phyloP scores from a whole-genome alignment of 805 yeast species.

The Diddensiella caesifluorescens region DNA sequence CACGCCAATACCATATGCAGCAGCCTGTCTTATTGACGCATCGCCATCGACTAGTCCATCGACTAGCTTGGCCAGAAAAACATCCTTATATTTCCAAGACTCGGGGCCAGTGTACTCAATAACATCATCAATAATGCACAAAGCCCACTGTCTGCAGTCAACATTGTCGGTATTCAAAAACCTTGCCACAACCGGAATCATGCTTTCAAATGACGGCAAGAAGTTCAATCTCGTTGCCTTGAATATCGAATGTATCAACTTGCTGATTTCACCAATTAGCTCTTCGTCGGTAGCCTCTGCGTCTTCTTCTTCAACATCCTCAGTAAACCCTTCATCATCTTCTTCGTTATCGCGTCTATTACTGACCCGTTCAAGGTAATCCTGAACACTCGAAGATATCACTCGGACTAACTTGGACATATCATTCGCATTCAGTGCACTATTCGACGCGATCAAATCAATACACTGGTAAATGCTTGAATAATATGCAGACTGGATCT shows the following conservation, averaged over 20 bases:
- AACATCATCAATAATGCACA: slow-evolving; percentile 74
- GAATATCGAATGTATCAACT: slow-evolving; percentile 65
- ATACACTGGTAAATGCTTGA: slow-evolving; percentile 62
- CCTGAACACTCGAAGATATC: slow-evolving; percentile 55
- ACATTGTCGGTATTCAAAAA: slow-evolving; percentile 61
- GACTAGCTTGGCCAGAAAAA: slow-evolving; percentile 59
- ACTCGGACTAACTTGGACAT: slow-evolving; percentile 54
- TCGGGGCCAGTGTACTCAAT: slow-evolving; percentile 73
- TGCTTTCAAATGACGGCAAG: slow-evolving; percentile 54
- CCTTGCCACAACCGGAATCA: slow-evolving; percentile 55
- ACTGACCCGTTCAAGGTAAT: slow-evolving; percentile 61
- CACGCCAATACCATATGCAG: slow-evolving; percentile 77
- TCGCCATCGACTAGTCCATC: slow-evolving; percentile 45
- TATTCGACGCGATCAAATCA: slow-evolving; percentile 57
- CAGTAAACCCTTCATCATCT: slow-evolving; percentile 57
- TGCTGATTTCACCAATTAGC: slow-evolving; percentile 77
- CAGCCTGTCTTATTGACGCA: slow-evolving; percentile 76
- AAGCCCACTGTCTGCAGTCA: slow-evolving; percentile 69
- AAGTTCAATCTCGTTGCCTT: slow-evolving; percentile 54
- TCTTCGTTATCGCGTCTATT: slow-evolving; percentile 32
- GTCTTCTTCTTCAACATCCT: slow-evolving; percentile 79
- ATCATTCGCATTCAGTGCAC: slow-evolving; percentile 44
- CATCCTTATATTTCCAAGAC: slow-evolving; percentile 57
- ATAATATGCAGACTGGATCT: slow-evolving; percentile 73
- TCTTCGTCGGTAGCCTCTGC: slow-evolving; percentile 86